phyloP scores from a whole-genome alignment of 1,139 yeast species.

The Meyerozyma carpophila region DNA sequence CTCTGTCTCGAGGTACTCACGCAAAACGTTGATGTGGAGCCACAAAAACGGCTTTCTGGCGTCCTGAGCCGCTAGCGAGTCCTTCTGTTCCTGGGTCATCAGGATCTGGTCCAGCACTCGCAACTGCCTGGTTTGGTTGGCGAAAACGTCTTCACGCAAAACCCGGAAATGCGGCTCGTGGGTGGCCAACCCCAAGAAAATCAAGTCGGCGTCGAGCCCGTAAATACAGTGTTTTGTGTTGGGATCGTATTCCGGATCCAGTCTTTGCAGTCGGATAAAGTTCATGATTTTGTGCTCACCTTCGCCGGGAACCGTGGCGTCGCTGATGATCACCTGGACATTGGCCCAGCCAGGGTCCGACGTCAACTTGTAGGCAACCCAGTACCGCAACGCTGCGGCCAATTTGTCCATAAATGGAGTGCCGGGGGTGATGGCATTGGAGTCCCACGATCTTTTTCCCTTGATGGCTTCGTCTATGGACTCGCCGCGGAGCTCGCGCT shows the following conservation, averaged over 20 bases:
- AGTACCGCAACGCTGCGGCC: constrained; percentile 77
- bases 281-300: constrained; percentile 99
- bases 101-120: constrained; percentile 46
- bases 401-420: constrained; percentile 94
- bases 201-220: constrained; percentile 96
- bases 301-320: constrained; percentile 98
- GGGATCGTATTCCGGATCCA: constrained; percentile 81
- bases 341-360: constrained; percentile 90
- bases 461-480: constrained; percentile 59
- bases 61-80: constrained; percentile 49
- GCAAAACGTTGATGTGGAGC: constrained; percentile 81
- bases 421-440: constrained; percentile 98
- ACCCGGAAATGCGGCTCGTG: constrained; percentile 97
- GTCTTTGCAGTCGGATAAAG: constrained; percentile 79
- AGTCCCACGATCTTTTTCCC: constrained; percentile 67
- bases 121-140: constrained; percentile 49
- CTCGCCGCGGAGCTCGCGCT: constrained; percentile 58
- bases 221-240: constrained; percentile 91
- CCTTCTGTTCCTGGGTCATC: constrained; percentile 59
- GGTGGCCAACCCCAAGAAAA: constrained; percentile 89
- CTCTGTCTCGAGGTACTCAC: constrained; percentile 88
- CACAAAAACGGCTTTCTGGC: constrained; percentile 84
- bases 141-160: constrained; percentile 93
- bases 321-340: constrained; percentile 80
- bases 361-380: constrained; percentile 83